Evolutionary conservation across 805 yeast species (phyloP).

Genomic region (Sugiyamaella floridensis): DNA sequence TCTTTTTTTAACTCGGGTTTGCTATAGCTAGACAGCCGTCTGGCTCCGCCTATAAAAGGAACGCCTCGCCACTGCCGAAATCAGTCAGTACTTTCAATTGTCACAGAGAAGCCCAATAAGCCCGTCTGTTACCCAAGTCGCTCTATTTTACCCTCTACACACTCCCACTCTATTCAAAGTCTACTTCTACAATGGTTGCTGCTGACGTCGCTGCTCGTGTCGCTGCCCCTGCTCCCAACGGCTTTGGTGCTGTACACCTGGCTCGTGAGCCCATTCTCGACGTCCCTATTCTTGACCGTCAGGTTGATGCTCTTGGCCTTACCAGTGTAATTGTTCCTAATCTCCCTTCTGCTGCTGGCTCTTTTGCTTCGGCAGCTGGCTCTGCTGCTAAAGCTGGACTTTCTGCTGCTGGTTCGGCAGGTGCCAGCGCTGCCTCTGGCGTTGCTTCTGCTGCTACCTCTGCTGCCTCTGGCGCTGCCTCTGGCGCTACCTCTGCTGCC

Average conservation of each 20-base stretch:
- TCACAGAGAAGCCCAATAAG: too few relatives aligned
- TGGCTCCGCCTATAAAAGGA: too few relatives aligned
- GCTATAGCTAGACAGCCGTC: too few relatives aligned
- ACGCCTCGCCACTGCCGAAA: too few relatives aligned
- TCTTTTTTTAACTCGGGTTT: not conserved
- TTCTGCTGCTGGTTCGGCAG: slow-evolving; percentile 6
- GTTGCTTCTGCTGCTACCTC: slow-evolving; percentile 16
- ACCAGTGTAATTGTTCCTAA: not conserved
- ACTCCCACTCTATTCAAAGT: not conserved
- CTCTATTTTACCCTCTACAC: not conserved
- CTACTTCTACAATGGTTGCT: not conserved
- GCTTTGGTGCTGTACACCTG: not conserved
- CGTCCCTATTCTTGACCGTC: not conserved
- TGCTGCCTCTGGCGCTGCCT: slow-evolving; percentile 12
- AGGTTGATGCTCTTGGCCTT: not conserved
- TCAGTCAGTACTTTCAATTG: too few relatives aligned
- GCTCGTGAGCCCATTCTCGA: not conserved
- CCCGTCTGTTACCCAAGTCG: not conserved
- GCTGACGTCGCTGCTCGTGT: not conserved
- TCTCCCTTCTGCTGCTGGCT: not conserved
- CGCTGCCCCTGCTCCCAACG: not conserved
- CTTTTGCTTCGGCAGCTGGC: not conserved
- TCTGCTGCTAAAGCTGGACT: slow-evolving; percentile 4
- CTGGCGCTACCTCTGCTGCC: slow-evolving; percentile 11
- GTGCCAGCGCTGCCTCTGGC: slow-evolving; percentile 8